Percentiles rank a stretch among this genome's conserved stretches.
Evolutionary conservation across 2,329 filamentous ascomycete species (phyloP).

Genomic region (Fusarium avenaceum): DNA sequence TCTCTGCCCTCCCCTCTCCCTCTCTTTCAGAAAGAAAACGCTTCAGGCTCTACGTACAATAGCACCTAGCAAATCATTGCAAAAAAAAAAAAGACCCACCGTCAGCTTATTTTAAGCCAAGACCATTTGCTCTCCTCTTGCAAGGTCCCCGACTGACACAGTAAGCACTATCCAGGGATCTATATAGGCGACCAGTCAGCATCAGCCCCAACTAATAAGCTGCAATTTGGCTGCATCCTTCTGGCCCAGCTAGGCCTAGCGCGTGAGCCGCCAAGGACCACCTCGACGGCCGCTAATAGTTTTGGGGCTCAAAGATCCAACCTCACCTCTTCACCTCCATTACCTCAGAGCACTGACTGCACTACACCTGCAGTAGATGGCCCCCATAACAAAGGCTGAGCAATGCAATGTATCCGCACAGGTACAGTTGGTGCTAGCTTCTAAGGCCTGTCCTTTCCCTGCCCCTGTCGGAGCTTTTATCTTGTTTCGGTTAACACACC

Average conservation of each 20-base stretch:
- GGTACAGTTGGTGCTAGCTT: not conserved
- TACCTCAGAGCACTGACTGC: too few species aligned
- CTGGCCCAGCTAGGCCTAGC: not conserved
- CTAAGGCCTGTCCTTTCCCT: not conserved
- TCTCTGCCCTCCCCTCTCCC: not conserved
- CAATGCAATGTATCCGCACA: not conserved
- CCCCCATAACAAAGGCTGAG: conserved; percentile 26
- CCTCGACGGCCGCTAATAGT: conserved; percentile 24
- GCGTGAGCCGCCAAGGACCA: conserved; percentile 18
- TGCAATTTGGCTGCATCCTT: conserved; percentile 30
- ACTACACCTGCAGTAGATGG: not conserved
- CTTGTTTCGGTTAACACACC: conserved; percentile 11
- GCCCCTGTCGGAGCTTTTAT: conserved; percentile 13
- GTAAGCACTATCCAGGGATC: conserved; percentile 33
- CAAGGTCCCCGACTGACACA: conserved; percentile 17
- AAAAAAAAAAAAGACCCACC: conserved; percentile 13
- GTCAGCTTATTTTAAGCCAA: conserved; percentile 34
- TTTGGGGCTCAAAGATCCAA: conserved; percentile 16
- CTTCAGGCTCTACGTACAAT: not conserved
- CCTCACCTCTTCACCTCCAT: not conserved
- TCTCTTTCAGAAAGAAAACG: not conserved
- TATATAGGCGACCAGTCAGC: conserved; percentile 27
- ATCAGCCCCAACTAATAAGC: conserved; percentile 39
- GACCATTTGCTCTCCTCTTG: not conserved
- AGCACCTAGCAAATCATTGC: not conserved